Base-by-base conservation (phyloP, 169 alveolate species). In the Eimeria necatrix region DNA sequence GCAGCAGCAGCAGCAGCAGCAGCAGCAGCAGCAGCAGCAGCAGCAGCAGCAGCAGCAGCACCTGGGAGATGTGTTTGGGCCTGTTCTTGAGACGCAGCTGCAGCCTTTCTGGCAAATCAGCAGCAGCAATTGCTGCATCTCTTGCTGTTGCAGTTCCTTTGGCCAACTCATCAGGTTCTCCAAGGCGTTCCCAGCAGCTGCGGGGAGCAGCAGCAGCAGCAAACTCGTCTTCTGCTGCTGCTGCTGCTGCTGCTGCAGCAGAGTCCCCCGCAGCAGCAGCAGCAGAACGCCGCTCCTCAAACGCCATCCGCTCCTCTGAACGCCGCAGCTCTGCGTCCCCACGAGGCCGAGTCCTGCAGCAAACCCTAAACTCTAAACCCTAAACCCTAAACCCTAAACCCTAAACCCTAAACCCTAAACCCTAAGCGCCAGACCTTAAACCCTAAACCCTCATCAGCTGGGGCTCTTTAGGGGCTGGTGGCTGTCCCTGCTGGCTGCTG, bases 121-220 rank as follows among this genome's bases (percentile, higher is more conserved):
- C 85, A 3, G 83, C 61, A 20, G 84, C 84, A 7, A 87, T 76
- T 9, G 53, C 84, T 22, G 46, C 94, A 59, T 87, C 94, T 56
- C 46, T 60, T 51, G 86, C 73, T 4, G 94, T 87, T 22, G 74
- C 59, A 49, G 8, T 46, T 5, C 74, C 94, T 22, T 56, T 10
- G 51, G 26, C 48, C 26, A 87, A 60, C 22, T 87, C 94, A 18
- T 87, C 94, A 1, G 94, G 94, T n/a, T 87, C 94, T 0, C 94
- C 94, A 14, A 87, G 20, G 18, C 52, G 59, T 26, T 87, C 94
- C 94, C 94, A 87, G 59, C 56, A 76, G 8, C 46, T 49, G 10
- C 48, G 48, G 12, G 26, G 5, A 16, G 61, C 87, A 10, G 64
- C 64, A 14, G 87, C 64, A 32, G 87, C 61, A 32, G 61, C 87